phyloP scores from a whole-genome alignment of 2,329 filamentous ascomycete species.

The Hypoxylon sp. region DNA sequence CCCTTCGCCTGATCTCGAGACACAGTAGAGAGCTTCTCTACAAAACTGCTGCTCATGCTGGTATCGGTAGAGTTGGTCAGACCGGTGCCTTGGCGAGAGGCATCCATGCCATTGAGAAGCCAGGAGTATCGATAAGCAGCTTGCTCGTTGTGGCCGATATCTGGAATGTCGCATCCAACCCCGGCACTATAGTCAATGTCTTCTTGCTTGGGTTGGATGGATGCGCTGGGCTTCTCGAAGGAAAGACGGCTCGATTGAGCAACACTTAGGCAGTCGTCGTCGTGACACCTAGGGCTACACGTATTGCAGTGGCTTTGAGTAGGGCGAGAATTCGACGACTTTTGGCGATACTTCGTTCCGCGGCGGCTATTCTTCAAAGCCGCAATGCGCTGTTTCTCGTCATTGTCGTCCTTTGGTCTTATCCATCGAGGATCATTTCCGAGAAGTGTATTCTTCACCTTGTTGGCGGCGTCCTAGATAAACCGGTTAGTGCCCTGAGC shows the following conservation, averaged over 20 bases:
- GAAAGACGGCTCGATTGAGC: conserved; percentile 48
- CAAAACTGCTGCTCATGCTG: conserved; percentile 47
- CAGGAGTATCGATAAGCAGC: conserved; percentile 15
- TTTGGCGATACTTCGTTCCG: conserved; percentile 48
- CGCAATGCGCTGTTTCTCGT: conserved; percentile 66
- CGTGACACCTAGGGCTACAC: conserved; percentile 47
- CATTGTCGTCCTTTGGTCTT: conserved; percentile 64
- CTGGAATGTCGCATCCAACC: not conserved
- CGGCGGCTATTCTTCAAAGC: conserved; percentile 57
- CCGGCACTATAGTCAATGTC: conserved; percentile 18
- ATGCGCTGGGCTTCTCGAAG: conserved; percentile 34
- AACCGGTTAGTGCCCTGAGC: conserved; percentile 16
- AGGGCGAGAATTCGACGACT: conserved; percentile 49
- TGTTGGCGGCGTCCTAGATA: conserved; percentile 67
- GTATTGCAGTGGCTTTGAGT: conserved; percentile 46
- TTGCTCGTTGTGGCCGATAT: conserved; percentile 7
- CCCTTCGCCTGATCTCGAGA: conserved; percentile 45
- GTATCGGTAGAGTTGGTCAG: conserved; percentile 52
- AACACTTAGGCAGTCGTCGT: conserved; percentile 47
- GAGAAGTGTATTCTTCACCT: conserved; percentile 69
- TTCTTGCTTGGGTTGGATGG: conserved; percentile 20
- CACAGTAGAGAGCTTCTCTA: conserved; percentile 45
- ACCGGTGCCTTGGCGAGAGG: conserved; percentile 47
- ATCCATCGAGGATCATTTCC: conserved; percentile 73
- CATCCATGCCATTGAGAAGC: conserved; percentile 19